These are phyloP conservation scores for Termitomyces sp. DNA, from an alignment of 768 basidiomycete species.

Conservation along the genomic window DNA sequence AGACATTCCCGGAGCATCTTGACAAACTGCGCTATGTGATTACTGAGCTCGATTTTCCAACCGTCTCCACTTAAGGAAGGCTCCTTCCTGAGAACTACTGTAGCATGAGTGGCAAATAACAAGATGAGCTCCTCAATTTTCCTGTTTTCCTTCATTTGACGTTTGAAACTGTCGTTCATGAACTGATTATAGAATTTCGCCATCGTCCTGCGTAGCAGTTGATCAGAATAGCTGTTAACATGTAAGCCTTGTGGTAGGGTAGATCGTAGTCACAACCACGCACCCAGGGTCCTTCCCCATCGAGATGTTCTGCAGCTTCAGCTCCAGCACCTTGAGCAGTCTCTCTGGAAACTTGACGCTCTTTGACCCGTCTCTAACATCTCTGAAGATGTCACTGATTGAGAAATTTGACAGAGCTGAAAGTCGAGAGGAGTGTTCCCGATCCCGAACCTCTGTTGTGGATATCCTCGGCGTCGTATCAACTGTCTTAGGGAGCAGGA, in stretches of 20 bases:
- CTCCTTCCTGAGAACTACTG: slow-evolving; percentile 84
- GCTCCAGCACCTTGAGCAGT: slow-evolving; percentile 84
- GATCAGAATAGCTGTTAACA: slow-evolving; percentile 75
- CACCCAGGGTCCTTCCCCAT: slow-evolving; percentile 90
- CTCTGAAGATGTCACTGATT: slow-evolving; percentile 78
- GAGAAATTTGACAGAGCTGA: slow-evolving; percentile 63
- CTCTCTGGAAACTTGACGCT: slow-evolving; percentile 94
- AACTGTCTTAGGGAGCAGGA: slow-evolving; percentile 55
- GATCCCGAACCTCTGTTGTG: slow-evolving; percentile 38
- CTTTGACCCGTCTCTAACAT: slow-evolving; percentile 71
- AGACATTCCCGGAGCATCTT: slow-evolving; percentile 80
- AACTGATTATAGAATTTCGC: slow-evolving; percentile 91
- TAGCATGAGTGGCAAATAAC: slow-evolving; percentile 91
- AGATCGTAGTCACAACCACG: slow-evolving; percentile 26
- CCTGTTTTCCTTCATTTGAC: slow-evolving; percentile 91
- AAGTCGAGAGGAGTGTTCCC: slow-evolving; percentile 64
- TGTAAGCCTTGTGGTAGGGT: background rate
- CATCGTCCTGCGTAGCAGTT: slow-evolving; percentile 83
- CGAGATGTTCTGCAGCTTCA: slow-evolving; percentile 85
- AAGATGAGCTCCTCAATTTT: slow-evolving; percentile 97
- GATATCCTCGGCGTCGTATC: slow-evolving; percentile 25
- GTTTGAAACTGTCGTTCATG: slow-evolving; percentile 77
- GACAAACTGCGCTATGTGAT: slow-evolving; percentile 87
- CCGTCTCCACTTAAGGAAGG: slow-evolving; percentile 76
- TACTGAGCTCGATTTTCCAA: slow-evolving; percentile 92